Base-by-base conservation (phyloP, 1,139 yeast species). In the Insectozyma bohioensis region DNA sequence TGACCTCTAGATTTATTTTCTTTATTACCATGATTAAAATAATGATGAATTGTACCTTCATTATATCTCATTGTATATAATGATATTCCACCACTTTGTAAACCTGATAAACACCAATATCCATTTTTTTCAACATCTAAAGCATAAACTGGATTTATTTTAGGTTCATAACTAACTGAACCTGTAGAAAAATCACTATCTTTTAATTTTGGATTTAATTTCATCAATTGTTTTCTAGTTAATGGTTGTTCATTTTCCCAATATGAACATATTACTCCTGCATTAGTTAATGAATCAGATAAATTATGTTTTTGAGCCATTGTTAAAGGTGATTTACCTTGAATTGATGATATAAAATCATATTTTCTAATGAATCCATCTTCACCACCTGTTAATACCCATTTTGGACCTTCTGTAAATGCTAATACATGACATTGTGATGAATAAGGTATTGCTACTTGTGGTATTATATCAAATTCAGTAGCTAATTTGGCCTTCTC, bases 211-310 rank as follows among this genome's bases (percentile, higher is more conserved):
- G 63, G 78, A 61, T 63, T 69, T 45, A 48, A 51, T 50, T 41
- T 40, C 62, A 69, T 43, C 39, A 75, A 44, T 39, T 68, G 60
- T 11, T 54, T 51, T 41, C 58, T 61, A 18, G 75, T 63, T 37
- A 77, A 64, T 0, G 96, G 96, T 51, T 87, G 85, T 57, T 90
- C 98, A 56, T 92, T 94, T 51, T 90, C 97, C 97, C 97, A 92
- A 59, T 87, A 92, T 0, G 95, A 82, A 20, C 75, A 59, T 10
- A 90, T 62, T 2, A 86, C 83, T 4, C 97, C 98, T 0, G 92
- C 92, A 47, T 80, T 83, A 15, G 85, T 75, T 23, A 92, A 76
- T 0, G 95, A 76, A 54, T 92, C 99, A 4, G 40, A 23, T 18
- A 39, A 23, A 31, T 87, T 85, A 56, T 92, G 98, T 48, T 78